Evolutionary conservation across 2,329 filamentous ascomycete genomes (phyloP).

Genomic region (Cladosporium cucumerinum): DNA sequence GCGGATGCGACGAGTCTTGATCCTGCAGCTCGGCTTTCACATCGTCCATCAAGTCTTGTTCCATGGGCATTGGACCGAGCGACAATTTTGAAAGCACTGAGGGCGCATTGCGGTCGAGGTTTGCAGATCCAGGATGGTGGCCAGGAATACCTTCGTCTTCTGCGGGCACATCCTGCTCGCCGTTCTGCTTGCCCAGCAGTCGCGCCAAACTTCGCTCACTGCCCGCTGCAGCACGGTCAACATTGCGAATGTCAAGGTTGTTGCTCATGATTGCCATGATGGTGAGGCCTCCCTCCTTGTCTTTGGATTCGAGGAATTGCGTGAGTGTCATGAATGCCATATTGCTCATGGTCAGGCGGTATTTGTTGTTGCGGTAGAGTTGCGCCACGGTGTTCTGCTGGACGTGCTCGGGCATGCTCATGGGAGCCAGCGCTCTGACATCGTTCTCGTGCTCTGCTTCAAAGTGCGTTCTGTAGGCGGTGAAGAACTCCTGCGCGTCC

Average conservation of each 20-base stretch:
- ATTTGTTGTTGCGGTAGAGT: conserved; percentile 81
- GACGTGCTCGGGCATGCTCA: conserved; percentile 75
- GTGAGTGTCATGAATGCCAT: conserved; percentile 79
- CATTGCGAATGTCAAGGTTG: conserved; percentile 56
- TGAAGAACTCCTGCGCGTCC: conserved; percentile 72
- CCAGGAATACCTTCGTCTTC: conserved; percentile 69
- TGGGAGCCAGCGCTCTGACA: conserved; percentile 67
- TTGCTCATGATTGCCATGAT: conserved; percentile 70
- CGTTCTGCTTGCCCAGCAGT: conserved; percentile 54
- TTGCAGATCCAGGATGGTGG: conserved; percentile 62
- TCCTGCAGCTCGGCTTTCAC: conserved; percentile 83
- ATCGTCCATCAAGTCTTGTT: conserved; percentile 76
- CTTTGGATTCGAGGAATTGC: conserved; percentile 84
- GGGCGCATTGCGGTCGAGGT: conserved; percentile 57
- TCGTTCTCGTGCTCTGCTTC: conserved; percentile 77
- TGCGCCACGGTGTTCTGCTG: conserved; percentile 72
- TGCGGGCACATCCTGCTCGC: conserved; percentile 56
- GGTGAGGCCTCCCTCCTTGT: conserved; percentile 73
- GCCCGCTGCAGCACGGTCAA: conserved; percentile 53
- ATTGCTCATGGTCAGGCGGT: conserved; percentile 83
- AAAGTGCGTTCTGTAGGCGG: conserved; percentile 65
- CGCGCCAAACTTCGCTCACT: conserved; percentile 59
- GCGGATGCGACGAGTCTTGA: conserved; percentile 74
- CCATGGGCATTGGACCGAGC: conserved; percentile 80
- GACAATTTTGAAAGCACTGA: conserved; percentile 61